Conservation (phyloP, 176 grass and related monocot genomes). For the Hordeum marinum region DNA sequence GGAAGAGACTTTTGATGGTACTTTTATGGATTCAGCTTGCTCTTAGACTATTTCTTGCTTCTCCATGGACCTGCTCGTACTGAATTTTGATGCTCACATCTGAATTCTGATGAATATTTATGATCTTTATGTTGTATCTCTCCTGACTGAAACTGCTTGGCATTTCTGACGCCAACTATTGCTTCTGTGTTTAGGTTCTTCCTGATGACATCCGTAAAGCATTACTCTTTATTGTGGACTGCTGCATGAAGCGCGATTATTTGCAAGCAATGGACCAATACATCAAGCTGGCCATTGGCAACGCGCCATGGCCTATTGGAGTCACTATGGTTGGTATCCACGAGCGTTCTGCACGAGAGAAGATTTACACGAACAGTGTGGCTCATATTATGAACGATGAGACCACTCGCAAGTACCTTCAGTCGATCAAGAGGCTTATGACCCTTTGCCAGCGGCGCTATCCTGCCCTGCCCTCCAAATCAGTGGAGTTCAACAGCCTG, state of each 20-base stretch:
- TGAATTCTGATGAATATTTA: neutral
- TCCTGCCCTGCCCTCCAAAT: slow-evolving; percentile 74
- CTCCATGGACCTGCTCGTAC: neutral
- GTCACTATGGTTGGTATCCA: slow-evolving; percentile 98
- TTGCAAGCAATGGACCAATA: slow-evolving; percentile 89
- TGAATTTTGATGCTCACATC: slow-evolving; percentile 8
- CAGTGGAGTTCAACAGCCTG: slow-evolving; percentile 91
- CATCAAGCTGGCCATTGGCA: slow-evolving; percentile 87
- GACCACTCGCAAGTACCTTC: slow-evolving; percentile 88
- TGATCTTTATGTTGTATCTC: neutral
- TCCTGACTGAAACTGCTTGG: neutral
- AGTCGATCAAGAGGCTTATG: slow-evolving; percentile 88
- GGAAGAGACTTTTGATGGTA: neutral
- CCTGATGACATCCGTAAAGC: slow-evolving; percentile 66
- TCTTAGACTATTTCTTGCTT: neutral
- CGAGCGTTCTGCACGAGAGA: slow-evolving; percentile 82
- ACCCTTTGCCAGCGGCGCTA: slow-evolving; percentile 77
- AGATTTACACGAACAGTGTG: slow-evolving; percentile 81
- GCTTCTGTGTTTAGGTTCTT: slow-evolving; percentile 54
- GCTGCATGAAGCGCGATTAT: slow-evolving; percentile 89
- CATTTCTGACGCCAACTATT: slow-evolving; percentile 13
- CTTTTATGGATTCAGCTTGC: neutral
- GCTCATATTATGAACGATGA: slow-evolving; percentile 97
- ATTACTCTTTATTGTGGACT: slow-evolving; percentile 65
- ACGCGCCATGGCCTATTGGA: slow-evolving; percentile 91